phyloP scores from a whole-genome alignment of 106 monocot species.

The Dendrobium huoshanense region DNA sequence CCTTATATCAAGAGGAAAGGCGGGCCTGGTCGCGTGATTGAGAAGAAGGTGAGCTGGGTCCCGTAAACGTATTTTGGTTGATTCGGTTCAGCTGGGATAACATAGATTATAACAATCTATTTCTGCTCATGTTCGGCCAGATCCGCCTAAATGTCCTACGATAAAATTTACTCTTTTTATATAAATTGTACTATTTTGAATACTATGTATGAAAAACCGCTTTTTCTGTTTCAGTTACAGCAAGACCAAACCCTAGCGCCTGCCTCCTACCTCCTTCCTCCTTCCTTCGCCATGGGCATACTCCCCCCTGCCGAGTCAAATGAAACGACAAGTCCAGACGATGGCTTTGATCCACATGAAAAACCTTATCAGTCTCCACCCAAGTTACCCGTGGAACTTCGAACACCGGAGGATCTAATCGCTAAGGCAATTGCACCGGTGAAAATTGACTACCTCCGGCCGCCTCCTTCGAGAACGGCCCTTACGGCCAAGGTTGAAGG shows the following conservation, averaged over 20 bases:
- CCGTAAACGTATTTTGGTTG: no score
- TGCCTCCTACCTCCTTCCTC: background rate
- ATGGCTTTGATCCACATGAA: background rate
- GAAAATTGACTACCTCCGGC: constrained; percentile 64
- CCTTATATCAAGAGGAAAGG: no score
- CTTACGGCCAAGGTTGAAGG: constrained; percentile 5
- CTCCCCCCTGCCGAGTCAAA: background rate
- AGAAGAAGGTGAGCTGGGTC: no score
- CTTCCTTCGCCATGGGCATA: constrained; percentile 6
- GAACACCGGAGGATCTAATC: constrained; percentile 62
- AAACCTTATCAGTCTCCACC: background rate
- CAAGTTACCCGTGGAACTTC: background rate
- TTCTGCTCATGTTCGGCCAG: no score
- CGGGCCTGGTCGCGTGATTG: no score
- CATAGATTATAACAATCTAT: no score
- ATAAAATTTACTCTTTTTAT: no score
- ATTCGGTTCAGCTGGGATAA: no score
- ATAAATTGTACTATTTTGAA: no score
- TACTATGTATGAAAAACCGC: background rate
- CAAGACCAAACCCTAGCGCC: no score
- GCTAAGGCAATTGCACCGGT: constrained; percentile 83
- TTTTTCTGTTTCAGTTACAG: background rate
- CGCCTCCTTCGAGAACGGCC: constrained; percentile 36
- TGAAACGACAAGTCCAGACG: background rate
- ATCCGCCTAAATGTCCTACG: no score